A percentile compares a stretch with the other conserved stretches of the same genome.
These are phyloP conservation scores for Phytophthora pseudosyringae DNA, from an alignment of 352 stramenopile species.

Conservation along the genomic window DNA sequence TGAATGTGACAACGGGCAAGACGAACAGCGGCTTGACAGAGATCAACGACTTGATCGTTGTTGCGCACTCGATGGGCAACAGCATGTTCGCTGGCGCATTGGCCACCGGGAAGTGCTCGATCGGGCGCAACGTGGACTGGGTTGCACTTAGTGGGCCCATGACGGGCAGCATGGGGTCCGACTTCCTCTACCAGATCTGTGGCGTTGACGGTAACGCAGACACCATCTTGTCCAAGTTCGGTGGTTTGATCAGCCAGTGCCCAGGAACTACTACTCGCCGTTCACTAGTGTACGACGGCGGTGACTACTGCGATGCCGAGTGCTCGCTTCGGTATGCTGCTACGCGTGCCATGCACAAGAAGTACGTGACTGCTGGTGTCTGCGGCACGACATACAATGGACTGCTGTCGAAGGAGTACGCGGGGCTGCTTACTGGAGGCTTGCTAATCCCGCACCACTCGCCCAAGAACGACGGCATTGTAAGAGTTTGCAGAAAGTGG, in stretches of 20 bases:
- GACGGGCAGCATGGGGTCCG: conserved; percentile 56
- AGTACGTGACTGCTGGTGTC: conserved; percentile 46
- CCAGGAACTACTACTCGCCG: conserved; percentile 38
- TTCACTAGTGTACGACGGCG: conserved; percentile 51
- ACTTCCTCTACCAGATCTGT: conserved; percentile 50
- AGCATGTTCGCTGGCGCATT: conserved; percentile 54
- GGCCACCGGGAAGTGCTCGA: conserved; percentile 48
- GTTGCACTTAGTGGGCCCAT: conserved; percentile 48
- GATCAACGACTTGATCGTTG: conserved; percentile 56
- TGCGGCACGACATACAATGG: conserved; percentile 50
- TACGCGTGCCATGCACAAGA: conserved; percentile 37
- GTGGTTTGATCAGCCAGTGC: conserved; percentile 48
- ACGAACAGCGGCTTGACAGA: conserved; percentile 34
- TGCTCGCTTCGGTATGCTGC: conserved; percentile 39
- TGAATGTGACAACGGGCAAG: conserved; percentile 33
- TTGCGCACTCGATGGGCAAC: conserved; percentile 68
- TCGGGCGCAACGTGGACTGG: conserved; percentile 43
- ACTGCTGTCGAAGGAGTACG: conserved; percentile 47
- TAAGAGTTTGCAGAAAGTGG: conserved; percentile 23
- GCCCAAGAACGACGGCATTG: conserved; percentile 59
- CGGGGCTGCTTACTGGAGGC: conserved; percentile 36
- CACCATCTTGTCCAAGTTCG: conserved; percentile 30
- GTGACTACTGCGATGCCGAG: conserved; percentile 30
- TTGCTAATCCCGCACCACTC: conserved; percentile 52
- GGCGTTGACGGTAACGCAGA: conserved; percentile 23